These are phyloP conservation scores for Stachybotrys elegans DNA, from an alignment of 2,329 filamentous ascomycete species.

Conservation along the genomic window DNA sequence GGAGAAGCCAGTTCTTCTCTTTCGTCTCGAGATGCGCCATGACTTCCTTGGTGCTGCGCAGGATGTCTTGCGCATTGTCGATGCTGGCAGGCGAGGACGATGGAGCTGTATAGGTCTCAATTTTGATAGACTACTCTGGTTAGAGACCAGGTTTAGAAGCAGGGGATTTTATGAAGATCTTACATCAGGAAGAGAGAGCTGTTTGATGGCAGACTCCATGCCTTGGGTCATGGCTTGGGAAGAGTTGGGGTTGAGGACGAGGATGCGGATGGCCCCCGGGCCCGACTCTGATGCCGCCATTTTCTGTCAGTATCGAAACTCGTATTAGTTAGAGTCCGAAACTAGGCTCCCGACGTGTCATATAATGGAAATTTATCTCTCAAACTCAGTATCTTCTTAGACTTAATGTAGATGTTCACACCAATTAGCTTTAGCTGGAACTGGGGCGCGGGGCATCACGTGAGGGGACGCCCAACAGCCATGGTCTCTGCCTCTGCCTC, in stretches of 20 bases:
- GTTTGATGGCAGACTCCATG: slow-evolving; percentile 46
- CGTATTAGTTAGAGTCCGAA: too few relatives aligned
- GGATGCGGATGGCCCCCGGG: slow-evolving; percentile 39
- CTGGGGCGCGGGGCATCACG: slow-evolving; percentile 29
- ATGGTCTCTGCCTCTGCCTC: too few relatives aligned
- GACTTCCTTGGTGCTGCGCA: slow-evolving; percentile 57
- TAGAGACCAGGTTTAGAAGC: slow-evolving; percentile 6
- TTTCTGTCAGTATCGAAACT: neutral
- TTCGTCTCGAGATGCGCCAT: slow-evolving; percentile 44
- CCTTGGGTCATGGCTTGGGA: slow-evolving; percentile 66
- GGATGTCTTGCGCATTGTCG: slow-evolving; percentile 67
- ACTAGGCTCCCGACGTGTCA: too few relatives aligned
- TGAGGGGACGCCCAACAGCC: too few relatives aligned
- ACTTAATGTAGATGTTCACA: neutral
- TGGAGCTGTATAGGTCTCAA: slow-evolving; percentile 64
- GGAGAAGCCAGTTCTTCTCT: slow-evolving; percentile 25
- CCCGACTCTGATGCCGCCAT: slow-evolving; percentile 15
- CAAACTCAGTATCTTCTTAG: neutral
- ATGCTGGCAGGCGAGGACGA: slow-evolving; percentile 65
- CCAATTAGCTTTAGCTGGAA: neutral
- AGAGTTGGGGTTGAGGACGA: slow-evolving; percentile 78
- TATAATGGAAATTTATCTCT: neutral
- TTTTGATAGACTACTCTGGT: slow-evolving; percentile 35
- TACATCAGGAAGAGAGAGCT: slow-evolving; percentile 26
- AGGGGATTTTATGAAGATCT: slow-evolving; percentile 2